These are phyloP conservation scores for Rhinocladiella mackenziei DNA, from an alignment of 2,329 filamentous ascomycete species.

Conservation along the genomic window DNA sequence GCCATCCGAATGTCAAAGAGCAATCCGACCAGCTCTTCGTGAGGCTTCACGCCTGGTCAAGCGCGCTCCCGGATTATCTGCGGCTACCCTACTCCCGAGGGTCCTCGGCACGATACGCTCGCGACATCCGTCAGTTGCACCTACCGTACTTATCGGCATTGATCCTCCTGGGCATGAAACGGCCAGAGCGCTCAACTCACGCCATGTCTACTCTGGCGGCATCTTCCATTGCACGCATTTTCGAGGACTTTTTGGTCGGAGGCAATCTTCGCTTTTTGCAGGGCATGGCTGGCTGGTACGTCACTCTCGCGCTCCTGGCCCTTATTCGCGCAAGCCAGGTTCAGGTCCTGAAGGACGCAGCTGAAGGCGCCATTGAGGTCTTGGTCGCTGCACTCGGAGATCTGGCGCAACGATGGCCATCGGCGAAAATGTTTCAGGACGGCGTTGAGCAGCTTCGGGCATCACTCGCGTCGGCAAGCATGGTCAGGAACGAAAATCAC, in stretches of 20 bases:
- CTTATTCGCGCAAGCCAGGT: constrained; percentile 40
- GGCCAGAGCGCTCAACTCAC: constrained; percentile 38
- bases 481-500: too few species aligned
- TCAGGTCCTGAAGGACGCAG: constrained; percentile 32
- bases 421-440: constrained; percentile 38
- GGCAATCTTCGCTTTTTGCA: constrained; percentile 42
- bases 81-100: constrained; percentile 35
- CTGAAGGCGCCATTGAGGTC: constrained; percentile 36
- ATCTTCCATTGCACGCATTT: constrained; percentile 39
- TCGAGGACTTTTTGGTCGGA: constrained; percentile 39
- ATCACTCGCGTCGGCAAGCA: too few species aligned
- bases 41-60: constrained; percentile 37
- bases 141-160: constrained; percentile 43
- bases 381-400: constrained; percentile 35
- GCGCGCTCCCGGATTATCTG: constrained; percentile 35
- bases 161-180: constrained; percentile 40
- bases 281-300: constrained; percentile 45
- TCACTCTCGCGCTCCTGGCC: constrained; percentile 42
- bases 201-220: constrained; percentile 40
- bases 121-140: constrained; percentile 43
- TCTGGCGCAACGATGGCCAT: constrained; percentile 37
- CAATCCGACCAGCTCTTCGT: constrained; percentile 33
- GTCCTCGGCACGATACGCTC: constrained; percentile 35
- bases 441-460: too few species aligned
- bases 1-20: constrained; percentile 21